Conservation (phyloP, 805 yeast genomes). For the Huiozyma sinensis region DNA sequence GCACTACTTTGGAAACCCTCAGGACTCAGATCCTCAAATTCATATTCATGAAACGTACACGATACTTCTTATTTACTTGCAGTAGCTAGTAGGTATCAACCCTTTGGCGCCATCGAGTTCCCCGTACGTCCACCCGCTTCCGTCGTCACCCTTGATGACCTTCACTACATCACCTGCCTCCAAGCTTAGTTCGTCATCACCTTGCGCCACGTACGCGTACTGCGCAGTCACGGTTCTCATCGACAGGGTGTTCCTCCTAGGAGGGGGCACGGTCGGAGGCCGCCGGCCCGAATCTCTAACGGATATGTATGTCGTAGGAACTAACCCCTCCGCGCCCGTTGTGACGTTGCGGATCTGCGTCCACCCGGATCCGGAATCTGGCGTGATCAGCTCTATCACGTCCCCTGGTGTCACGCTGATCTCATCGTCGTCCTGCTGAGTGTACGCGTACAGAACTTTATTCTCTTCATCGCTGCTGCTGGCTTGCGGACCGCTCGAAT, state of each 20-base stretch:
- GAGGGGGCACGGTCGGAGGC: constrained; percentile 63
- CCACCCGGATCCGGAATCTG: constrained; percentile 94
- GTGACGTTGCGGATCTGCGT: constrained; percentile 44
- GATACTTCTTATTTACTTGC: constrained; percentile 27
- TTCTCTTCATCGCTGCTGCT: constrained; percentile 6
- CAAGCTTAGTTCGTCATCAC: constrained; percentile 69
- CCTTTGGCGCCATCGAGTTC: constrained; percentile 59
- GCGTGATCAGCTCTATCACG: constrained; percentile 41
- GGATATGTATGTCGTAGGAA: constrained; percentile 73
- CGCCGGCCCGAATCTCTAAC: constrained; percentile 24
- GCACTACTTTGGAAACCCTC: too few relatives aligned
- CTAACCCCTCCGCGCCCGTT: constrained; percentile 52
- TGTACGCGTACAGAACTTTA: constrained; percentile 55
- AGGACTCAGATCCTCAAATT: too few relatives aligned
- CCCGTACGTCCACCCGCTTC: constrained; percentile 93
- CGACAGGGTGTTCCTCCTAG: constrained; percentile 37
- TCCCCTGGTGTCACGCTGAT: constrained; percentile 53
- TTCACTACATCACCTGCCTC: constrained; percentile 62
- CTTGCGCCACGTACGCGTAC: constrained; percentile 68
- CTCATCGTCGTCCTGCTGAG: constrained; percentile 69
- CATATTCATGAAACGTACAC: background rate
- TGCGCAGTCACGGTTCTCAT: constrained; percentile 49
- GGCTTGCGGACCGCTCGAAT: background rate
- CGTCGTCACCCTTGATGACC: constrained; percentile 60
- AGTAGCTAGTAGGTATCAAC: constrained; percentile 69